Evolutionary conservation across 257 asterid species (phyloP).

Genomic region (Capsicum chinense): DNA sequence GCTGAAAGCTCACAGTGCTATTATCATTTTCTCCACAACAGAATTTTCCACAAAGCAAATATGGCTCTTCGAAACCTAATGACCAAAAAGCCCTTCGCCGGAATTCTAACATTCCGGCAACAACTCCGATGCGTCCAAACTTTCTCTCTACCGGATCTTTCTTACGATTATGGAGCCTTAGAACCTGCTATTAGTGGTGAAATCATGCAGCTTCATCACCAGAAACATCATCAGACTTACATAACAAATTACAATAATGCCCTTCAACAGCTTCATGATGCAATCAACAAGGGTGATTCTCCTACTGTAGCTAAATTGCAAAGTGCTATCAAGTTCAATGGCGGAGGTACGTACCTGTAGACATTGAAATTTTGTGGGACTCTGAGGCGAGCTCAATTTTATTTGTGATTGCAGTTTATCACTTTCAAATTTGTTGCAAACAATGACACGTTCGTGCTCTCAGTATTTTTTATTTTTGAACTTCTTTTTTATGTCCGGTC

Average conservation of each 20-base stretch:
- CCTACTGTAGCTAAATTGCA: conserved; percentile 76
- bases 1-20: not conserved
- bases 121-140: conserved; percentile 62
- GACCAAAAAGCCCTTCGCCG: conserved; percentile 41
- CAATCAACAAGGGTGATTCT: conserved; percentile 61
- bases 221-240: conserved; percentile 93
- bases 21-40: not conserved
- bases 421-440: too few relatives aligned
- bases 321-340: conserved; percentile 86
- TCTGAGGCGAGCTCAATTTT: too few relatives aligned
- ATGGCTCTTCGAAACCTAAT: conserved; percentile 75
- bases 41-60: not conserved
- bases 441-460: too few relatives aligned
- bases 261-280: conserved; percentile 78
- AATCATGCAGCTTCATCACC: conserved; percentile 93
- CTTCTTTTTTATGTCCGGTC: too few relatives aligned
- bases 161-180: conserved; percentile 82
- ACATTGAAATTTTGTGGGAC: too few relatives aligned
- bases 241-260: conserved; percentile 85
- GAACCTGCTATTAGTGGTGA: conserved; percentile 87
- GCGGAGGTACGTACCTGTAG: conserved; percentile 63
- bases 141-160: conserved; percentile 73
- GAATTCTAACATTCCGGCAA: conserved; percentile 39
- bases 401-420: too few relatives aligned
- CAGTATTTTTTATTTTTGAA: too few relatives aligned